phyloP scores from a whole-genome alignment of 805 yeast genomes.

The Tetrapisispora nanseiensis region DNA sequence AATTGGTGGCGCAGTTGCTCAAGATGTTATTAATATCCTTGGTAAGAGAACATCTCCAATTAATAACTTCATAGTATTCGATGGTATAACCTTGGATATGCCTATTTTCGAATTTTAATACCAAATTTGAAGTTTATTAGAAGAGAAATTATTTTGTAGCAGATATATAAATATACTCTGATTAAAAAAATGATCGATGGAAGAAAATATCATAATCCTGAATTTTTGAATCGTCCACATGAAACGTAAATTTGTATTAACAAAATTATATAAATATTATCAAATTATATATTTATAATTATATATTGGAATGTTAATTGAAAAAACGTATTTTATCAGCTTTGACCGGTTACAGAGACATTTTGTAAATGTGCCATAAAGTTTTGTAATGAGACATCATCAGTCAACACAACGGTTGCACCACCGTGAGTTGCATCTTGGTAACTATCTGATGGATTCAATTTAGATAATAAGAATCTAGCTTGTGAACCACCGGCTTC shows the following conservation, averaged over 20 bases:
- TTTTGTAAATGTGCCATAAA: conserved; percentile 90
- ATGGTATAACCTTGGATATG: conserved; percentile 61
- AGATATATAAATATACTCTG: neutral
- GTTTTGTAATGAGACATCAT: conserved; percentile 86
- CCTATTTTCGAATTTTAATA: conserved; percentile 50
- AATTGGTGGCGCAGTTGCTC: conserved; percentile 82
- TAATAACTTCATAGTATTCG: conserved; percentile 70
- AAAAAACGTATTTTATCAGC: too few relatives aligned
- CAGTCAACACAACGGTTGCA: conserved; percentile 79
- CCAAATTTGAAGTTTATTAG: neutral
- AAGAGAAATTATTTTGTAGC: too few relatives aligned
- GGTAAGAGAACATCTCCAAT: conserved; percentile 71
- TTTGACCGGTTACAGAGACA: conserved; percentile 55
- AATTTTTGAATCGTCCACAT: too few relatives aligned
- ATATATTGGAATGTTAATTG: too few relatives aligned
- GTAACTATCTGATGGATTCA: conserved; percentile 83
- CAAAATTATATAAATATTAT: neutral
- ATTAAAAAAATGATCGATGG: too few relatives aligned
- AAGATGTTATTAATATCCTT: conserved; percentile 76
- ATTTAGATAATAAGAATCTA: conserved; percentile 82
- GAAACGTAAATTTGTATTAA: too few relatives aligned
- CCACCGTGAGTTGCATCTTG: conserved; percentile 41
- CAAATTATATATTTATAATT: neutral
- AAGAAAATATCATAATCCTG: too few relatives aligned
- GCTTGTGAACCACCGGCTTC: conserved; percentile 98